Evolutionary conservation across 139 green algal species (phyloP), one percentile per base, ranked within the genome.

Genomic region (Closterium sp.): DNA sequence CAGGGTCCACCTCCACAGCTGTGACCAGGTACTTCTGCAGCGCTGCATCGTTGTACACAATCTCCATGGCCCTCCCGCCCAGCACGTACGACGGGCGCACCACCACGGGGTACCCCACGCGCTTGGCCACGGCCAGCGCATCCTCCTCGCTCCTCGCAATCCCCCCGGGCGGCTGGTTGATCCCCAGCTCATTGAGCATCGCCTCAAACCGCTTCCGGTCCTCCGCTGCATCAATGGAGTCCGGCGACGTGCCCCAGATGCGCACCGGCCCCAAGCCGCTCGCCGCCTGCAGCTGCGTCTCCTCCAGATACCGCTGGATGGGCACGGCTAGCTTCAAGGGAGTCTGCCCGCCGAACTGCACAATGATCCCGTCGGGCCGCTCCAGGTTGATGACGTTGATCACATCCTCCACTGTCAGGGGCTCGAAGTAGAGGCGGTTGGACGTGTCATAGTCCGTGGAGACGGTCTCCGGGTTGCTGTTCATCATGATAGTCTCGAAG

Each of bases 401-500:
- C 92, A 99, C 98, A 90, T 99, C 97, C 95, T 96, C 88, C 38
- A 96, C 93, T 2, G 97, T 99, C 85, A 99, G 95, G 23, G 98
- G 98, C 96, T 99, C 98, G 90, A 99, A 99, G 96, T 99, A 99
- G 25, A 99, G 97, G 85, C 98, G 96, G 93, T 95, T 97, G 84
- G 95, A 97, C 91, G 98, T 99, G 96, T 99, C 98, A 92, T 99
- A 99, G 95, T 99, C 98, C 0, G 95, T 96, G 69, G 95, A 96
- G 9, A 99, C 98, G 4, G 98, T 99, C 96, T 99, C 98, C 0
- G 98, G 98, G 96, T 99, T 99, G 95, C 95, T 97, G 96, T 99
- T 99, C 97, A 99, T 98, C 98, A 99, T 99, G 96, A 99, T 99
- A 34, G 98, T 99, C 94, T 99, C 98, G 93, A 96, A 99, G 23